Conservation (phyloP, 2,329 filamentous ascomycete genomes). For the Botryosphaeria dothidea region DNA sequence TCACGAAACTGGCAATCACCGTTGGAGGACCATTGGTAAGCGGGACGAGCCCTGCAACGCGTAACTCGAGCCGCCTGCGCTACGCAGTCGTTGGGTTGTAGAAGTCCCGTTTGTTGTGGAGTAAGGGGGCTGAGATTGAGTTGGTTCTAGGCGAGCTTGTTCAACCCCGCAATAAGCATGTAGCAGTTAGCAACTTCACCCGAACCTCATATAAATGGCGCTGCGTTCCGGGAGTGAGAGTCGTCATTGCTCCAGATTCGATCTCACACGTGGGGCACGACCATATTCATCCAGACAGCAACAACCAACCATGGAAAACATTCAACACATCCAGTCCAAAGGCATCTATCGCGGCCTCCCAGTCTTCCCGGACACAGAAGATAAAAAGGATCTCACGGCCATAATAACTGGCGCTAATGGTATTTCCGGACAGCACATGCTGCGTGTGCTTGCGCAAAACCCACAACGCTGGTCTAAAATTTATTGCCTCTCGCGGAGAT, state of each 20-base stretch:
- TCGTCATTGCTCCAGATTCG: no score
- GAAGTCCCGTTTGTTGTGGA: no score
- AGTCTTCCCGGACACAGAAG: constrained; percentile 37
- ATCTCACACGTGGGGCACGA: no score
- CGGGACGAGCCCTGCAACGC: not conserved
- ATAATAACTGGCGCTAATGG: constrained; percentile 58
- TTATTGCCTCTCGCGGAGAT: constrained; percentile 50
- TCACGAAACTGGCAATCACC: not conserved
- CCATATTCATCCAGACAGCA: no score
- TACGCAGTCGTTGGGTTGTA: no score
- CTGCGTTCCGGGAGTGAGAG: no score
- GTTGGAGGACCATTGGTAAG: not conserved
- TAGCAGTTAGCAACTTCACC: not conserved
- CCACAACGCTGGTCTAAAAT: constrained; percentile 55
- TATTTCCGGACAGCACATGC: constrained; percentile 54
- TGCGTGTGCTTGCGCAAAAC: constrained; percentile 49
- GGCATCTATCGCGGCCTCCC: constrained; percentile 56
- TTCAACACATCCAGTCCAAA: constrained; percentile 26
- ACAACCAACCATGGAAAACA: not conserved
- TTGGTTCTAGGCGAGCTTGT: not conserved
- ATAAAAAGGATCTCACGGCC: constrained; percentile 48
- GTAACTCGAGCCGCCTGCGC: not conserved
- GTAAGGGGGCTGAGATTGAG: not conserved
- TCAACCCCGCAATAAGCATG: constrained; percentile 9
- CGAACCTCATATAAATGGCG: no score